A percentile compares a stretch with the other conserved stretches of the same genome.
Evolutionary conservation across 805 yeast species (phyloP).

Genomic region (Yarrowia porcina): DNA sequence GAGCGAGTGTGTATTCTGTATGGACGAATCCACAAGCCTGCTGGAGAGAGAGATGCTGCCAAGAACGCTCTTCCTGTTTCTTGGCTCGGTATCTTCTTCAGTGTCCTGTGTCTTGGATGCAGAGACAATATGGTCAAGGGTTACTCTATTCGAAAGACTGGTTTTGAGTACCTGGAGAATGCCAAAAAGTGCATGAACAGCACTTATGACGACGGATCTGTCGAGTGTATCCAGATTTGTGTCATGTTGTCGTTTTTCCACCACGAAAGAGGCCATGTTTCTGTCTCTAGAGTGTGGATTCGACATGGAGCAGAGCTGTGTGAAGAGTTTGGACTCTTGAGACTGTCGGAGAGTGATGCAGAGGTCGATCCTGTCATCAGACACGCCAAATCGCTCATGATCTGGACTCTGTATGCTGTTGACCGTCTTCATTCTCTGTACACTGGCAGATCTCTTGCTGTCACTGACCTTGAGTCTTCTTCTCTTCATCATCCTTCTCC

Average conservation of each 20-base stretch:
- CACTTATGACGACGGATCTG: conserved; percentile 28
- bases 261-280: conserved; percentile 30
- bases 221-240: conserved; percentile 30
- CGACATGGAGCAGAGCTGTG: conserved; percentile 29
- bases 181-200: conserved; percentile 27
- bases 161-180: conserved; percentile 19
- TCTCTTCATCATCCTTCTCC: conserved; percentile 7
- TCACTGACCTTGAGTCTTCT: not conserved
- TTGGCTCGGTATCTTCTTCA: conserved; percentile 31
- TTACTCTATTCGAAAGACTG: conserved; percentile 16
- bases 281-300: conserved; percentile 33
- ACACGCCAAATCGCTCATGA: not conserved
- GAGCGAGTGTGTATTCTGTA: conserved; percentile 29
- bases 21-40: conserved; percentile 9
- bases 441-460: not conserved
- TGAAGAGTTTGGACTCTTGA: conserved; percentile 4
- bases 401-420: conserved; percentile 3
- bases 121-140: conserved; percentile 30
- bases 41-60: not conserved
- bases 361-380: conserved; percentile 11
- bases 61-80: conserved; percentile 24
- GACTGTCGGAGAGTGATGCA: conserved; percentile 1
- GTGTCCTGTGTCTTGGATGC: conserved; percentile 34
- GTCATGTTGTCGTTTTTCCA: conserved; percentile 32
- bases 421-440: not conserved